Percentiles rank a stretch among this genome's conserved stretches.
Conservation (phyloP, 345 rosid genomes). For the Citrus glauca region DNA sequence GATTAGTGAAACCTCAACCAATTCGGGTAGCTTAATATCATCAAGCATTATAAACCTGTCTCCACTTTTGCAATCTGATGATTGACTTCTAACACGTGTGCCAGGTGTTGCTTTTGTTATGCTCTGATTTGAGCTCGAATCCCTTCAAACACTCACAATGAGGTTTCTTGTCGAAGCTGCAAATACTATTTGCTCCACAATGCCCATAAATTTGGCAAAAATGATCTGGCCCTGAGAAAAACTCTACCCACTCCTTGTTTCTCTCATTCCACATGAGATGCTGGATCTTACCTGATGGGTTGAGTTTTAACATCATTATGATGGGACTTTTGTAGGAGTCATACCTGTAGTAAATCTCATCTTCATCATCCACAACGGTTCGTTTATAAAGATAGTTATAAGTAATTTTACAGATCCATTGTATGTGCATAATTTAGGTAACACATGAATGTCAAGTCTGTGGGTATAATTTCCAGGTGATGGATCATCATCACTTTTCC, state of each 20-base stretch:
- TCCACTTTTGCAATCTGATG: background rate
- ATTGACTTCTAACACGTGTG: background rate
- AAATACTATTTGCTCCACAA: slow-evolving; percentile 25
- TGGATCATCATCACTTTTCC: slow-evolving; percentile 23
- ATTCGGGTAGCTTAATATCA: slow-evolving; percentile 20
- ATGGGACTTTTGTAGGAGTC: background rate
- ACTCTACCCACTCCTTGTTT: background rate
- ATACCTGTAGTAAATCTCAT: slow-evolving; percentile 17
- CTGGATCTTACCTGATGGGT: background rate
- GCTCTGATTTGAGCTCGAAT: background rate
- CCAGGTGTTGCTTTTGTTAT: background rate
- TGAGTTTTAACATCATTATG: background rate
- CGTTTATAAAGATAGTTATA: background rate
- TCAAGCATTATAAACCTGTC: slow-evolving; percentile 2
- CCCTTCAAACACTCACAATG: slow-evolving; percentile 7
- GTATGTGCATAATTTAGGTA: slow-evolving; percentile 21
- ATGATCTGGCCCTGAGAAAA: slow-evolving; percentile 21
- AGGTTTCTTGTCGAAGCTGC: slow-evolving; percentile 19
- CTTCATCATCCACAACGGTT: background rate
- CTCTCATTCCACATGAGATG: slow-evolving; percentile 18
- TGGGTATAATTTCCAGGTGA: background rate
- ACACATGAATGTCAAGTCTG: background rate
- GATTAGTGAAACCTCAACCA: background rate
- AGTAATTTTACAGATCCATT: background rate
- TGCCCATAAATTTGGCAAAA: slow-evolving; percentile 15